Conservation (phyloP, 371 early-diverging fungal species). For the Mortierella sp. region DNA sequence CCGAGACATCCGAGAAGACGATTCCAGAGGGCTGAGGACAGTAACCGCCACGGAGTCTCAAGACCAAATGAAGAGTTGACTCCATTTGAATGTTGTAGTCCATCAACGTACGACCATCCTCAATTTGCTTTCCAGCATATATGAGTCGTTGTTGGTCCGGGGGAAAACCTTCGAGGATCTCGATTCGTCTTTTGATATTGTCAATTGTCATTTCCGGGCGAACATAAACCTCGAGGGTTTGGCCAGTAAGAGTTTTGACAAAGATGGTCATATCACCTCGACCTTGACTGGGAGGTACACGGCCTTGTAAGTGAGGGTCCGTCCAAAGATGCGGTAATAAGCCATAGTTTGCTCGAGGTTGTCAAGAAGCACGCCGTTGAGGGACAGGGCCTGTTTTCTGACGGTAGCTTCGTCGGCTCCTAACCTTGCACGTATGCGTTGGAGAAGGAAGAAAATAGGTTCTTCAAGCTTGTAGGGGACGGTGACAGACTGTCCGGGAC, state of each 20-base stretch:
- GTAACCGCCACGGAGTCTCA: conserved; percentile 94
- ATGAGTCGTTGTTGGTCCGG: conserved; percentile 99
- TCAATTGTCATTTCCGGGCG: background rate
- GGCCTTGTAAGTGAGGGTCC: conserved; percentile 16
- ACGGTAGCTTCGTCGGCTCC: conserved; percentile 1
- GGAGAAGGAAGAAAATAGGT: conserved; percentile 27
- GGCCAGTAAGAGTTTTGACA: background rate
- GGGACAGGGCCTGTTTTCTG: background rate
- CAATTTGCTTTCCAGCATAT: conserved; percentile 99
- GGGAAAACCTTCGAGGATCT: conserved; percentile 92
- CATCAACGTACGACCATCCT: conserved; percentile 91
- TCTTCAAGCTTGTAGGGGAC: conserved; percentile 22
- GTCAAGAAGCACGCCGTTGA: conserved; percentile 14
- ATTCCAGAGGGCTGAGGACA: background rate
- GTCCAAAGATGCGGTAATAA: conserved; percentile 22
- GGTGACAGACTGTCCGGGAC: conserved; percentile 9
- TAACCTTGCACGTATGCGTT: background rate
- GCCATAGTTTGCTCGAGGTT: conserved; percentile 11
- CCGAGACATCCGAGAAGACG: conserved; percentile 3
- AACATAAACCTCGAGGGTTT: background rate
- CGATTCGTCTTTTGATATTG: background rate
- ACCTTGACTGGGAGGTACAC: background rate
- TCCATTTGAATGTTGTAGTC: conserved; percentile 94
- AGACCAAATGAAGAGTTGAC: conserved; percentile 97
- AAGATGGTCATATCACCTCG: background rate